Evolutionary conservation across 1,284 basidiomycete species (phyloP).

Genomic region (Trametes hirsuta): DNA sequence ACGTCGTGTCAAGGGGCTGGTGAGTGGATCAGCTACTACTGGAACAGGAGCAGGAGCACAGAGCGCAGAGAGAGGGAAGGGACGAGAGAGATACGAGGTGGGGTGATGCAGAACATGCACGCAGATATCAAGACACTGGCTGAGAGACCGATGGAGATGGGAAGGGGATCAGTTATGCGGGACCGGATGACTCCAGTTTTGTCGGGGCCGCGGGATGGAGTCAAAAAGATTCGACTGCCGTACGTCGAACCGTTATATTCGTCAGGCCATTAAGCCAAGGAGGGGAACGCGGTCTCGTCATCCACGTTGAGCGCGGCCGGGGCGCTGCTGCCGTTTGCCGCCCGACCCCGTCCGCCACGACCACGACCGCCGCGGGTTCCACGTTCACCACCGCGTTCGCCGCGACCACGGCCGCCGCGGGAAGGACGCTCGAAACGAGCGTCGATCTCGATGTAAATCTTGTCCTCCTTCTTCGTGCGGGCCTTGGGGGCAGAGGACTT

Average conservation of each 20-base stretch:
- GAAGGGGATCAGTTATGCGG: conserved; percentile 9
- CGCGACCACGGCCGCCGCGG: conserved; percentile 56
- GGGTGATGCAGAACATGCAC: conserved; percentile 19
- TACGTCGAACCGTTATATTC: conserved; percentile 12
- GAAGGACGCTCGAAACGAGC: conserved; percentile 75
- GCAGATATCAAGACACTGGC: conserved; percentile 24
- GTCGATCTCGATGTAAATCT: conserved; percentile 78
- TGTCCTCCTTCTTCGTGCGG: conserved; percentile 77
- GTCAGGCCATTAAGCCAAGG: conserved; percentile 56
- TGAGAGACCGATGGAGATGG: conserved; percentile 6
- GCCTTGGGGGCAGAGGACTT: conserved; percentile 60
- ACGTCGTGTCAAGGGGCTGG: conserved; percentile 24
- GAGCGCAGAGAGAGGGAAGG: conserved; percentile 15
- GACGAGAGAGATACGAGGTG: conserved; percentile 21
- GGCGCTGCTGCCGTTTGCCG: conserved; percentile 38
- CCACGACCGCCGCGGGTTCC: conserved; percentile 40
- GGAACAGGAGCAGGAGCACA: conserved; percentile 18
- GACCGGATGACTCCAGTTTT: conserved; percentile 21
- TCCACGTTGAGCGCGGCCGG: conserved; percentile 61
- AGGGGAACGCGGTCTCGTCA: conserved; percentile 85
- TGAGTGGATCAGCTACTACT: conserved; percentile 26
- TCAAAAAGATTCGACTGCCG: conserved; percentile 13
- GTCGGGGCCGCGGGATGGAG: conserved; percentile 15
- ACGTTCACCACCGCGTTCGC: conserved; percentile 36
- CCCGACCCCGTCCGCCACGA: conserved; percentile 46